Evolutionary conservation across 1,284 basidiomycete species (phyloP).

Genomic region (Cronartium quercuum): DNA sequence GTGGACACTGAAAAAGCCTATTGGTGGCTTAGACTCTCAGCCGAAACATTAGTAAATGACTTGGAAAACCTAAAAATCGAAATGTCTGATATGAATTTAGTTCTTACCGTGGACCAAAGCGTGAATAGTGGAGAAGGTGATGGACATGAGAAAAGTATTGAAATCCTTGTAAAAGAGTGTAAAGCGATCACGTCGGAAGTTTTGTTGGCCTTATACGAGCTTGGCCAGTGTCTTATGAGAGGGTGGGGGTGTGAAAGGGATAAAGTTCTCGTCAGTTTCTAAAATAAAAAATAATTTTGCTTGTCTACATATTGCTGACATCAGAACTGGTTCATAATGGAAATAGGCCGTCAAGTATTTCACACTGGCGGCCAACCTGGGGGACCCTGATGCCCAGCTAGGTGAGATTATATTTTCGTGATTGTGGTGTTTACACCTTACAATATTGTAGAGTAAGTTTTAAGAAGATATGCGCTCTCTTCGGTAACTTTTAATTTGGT

Average conservation of each 20-base stretch:
- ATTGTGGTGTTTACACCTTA: not conserved
- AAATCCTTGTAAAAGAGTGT: not conserved
- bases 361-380: constrained; percentile 23
- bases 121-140: not conserved
- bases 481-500: not conserved
- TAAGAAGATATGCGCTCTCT: not conserved
- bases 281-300: not conserved
- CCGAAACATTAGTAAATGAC: constrained; percentile 18
- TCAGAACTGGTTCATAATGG: not conserved
- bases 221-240: constrained; percentile 38
- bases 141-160: not conserved
- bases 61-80: constrained; percentile 12
- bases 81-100: constrained; percentile 12
- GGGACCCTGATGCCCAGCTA: constrained; percentile 32
- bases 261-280: constrained; percentile 19
- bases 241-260: constrained; percentile 32
- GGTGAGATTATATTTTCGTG: constrained; percentile 8
- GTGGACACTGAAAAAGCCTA: constrained; percentile 28
- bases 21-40: constrained; percentile 23
- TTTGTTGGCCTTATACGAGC: constrained; percentile 25
- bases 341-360: constrained; percentile 37
- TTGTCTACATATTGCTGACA: no score
- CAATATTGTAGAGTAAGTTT: not conserved
- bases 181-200: constrained; percentile 27
- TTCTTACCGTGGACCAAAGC: constrained; percentile 1